Evolutionary conservation across 1,139 yeast genomes (phyloP).

Genomic region (Yamadazyma aaseri): DNA sequence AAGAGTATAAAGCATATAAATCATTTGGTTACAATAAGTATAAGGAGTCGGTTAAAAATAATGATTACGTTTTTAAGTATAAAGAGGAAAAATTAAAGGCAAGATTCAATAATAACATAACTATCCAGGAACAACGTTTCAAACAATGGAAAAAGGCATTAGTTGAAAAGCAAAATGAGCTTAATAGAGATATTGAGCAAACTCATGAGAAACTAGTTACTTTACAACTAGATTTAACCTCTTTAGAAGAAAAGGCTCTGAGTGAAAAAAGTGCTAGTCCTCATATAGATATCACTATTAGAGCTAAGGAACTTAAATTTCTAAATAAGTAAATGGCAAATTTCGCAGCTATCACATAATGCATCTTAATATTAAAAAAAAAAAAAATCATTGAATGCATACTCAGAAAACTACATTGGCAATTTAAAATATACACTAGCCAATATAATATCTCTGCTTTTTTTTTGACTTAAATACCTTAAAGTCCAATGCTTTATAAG

Average conservation of each 20-base stretch:
- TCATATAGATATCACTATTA: too few species aligned
- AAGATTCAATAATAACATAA: conserved; percentile 48
- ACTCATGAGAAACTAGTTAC: conserved; percentile 33
- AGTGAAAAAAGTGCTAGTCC: too few species aligned
- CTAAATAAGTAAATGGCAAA: conserved; percentile 2
- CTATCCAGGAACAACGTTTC: conserved; percentile 58
- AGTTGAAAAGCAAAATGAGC: conserved; percentile 51
- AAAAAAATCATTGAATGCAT: too few species aligned
- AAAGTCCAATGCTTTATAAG: too few species aligned
- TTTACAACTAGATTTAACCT: conserved; percentile 34
- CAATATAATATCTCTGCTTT: too few species aligned
- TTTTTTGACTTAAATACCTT: too few species aligned
- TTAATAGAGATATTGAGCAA: conserved; percentile 55
- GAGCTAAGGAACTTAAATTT: background rate
- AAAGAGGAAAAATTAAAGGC: conserved; percentile 42
- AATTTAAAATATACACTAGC: too few species aligned
- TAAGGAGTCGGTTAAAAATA: conserved; percentile 39
- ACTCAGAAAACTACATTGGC: too few species aligned
- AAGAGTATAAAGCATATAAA: conserved; percentile 27
- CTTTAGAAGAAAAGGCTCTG: too few species aligned
- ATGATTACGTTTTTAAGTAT: conserved; percentile 49
- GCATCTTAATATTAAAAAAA: too few species aligned
- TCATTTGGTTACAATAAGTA: conserved; percentile 33
- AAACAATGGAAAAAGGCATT: conserved; percentile 65
- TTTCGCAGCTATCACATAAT: conserved; percentile 4